phyloP scores from a whole-genome alignment of 805 yeast species.

The Saccharomycopsis schoenii region DNA sequence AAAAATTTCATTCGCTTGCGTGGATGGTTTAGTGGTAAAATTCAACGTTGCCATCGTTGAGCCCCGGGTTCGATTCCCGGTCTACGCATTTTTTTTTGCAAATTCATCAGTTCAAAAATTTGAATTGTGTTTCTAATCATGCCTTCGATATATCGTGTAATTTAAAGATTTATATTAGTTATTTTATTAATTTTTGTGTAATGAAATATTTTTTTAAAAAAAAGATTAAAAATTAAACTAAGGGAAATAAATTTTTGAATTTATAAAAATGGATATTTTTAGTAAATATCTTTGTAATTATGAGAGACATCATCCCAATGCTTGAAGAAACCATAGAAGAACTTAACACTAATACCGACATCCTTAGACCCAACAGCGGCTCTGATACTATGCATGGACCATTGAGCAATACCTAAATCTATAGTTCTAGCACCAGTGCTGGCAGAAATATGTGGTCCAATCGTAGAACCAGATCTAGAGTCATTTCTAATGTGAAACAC shows the following conservation, averaged over 20 bases:
- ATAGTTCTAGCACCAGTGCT: slow-evolving; percentile 67
- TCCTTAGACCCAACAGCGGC: slow-evolving; percentile 75
- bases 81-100: slow-evolving; percentile 34
- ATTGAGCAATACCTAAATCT: slow-evolving; percentile 75
- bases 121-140: too few relatives aligned
- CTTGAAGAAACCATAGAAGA: slow-evolving; percentile 59
- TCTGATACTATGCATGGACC: slow-evolving; percentile 80
- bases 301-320: slow-evolving; percentile 57
- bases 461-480: slow-evolving; percentile 80
- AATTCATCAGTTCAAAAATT: too few relatives aligned
- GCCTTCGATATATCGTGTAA: too few relatives aligned
- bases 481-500: slow-evolving; percentile 83
- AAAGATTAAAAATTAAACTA: too few relatives aligned
- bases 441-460: slow-evolving; percentile 62
- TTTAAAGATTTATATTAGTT: too few relatives aligned
- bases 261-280: neutral
- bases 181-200: too few relatives aligned
- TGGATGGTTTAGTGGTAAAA: slow-evolving; percentile 49
- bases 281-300: slow-evolving; percentile 29
- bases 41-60: slow-evolving; percentile 48
- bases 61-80: slow-evolving; percentile 56
- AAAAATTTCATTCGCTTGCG: slow-evolving; percentile 24
- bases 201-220: too few relatives aligned
- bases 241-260: neutral
- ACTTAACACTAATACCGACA: slow-evolving; percentile 62